Evolutionary conservation across 345 rosid species (phyloP), one percentile per base, ranked within the genome.

Genomic region (Sonneratia alba): DNA sequence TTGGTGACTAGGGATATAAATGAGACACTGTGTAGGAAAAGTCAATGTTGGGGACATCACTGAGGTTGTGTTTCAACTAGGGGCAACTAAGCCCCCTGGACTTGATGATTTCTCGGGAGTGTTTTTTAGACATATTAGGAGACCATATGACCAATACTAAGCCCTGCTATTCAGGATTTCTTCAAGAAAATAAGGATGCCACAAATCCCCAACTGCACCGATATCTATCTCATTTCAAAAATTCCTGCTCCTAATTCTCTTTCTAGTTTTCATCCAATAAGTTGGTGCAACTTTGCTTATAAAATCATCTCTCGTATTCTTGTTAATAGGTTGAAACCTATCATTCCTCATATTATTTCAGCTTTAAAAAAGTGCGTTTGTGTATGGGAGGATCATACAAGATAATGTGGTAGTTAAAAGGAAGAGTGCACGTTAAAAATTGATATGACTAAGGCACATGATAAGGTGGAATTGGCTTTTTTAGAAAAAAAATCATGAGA

Each of bases 401-500:
- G 51, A 47, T 11, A 47, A 47, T 14, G 4, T 47, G 3, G 11
- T 14, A 6, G 51, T 47, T 9, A 47, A 14, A 9, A 6, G 2
- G 51, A 47, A 14, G 3, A 47, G 11, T 47, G 51, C 4, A 6
- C 8, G 3, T 14, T 47, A 0, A 47, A 47, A 14, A 47, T 10
- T 2, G 51, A 11, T 11, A 47, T 47, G 51, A 11, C 51, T 0
- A 47, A 47, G 14, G 51, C 51, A 6, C 4, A 47, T 0, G 8
- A 47, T 11, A 10, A 14, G 4, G 51, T 47, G 16, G 51, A 47
- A 47, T 47, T 9, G 2, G 13, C 16, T 9, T 65, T 66, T 16
- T 7, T 66, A 0, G 0, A 66, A 0, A 4, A 0, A 4, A 2
- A 2, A 16, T 9, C 13, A 34, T 18, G 47, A 9, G 19, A 10